Percentiles rank a stretch among this genome's conserved stretches.
Evolutionary conservation across 768 basidiomycete genomes (phyloP).

Genomic region (Dentipellis fragilis): DNA sequence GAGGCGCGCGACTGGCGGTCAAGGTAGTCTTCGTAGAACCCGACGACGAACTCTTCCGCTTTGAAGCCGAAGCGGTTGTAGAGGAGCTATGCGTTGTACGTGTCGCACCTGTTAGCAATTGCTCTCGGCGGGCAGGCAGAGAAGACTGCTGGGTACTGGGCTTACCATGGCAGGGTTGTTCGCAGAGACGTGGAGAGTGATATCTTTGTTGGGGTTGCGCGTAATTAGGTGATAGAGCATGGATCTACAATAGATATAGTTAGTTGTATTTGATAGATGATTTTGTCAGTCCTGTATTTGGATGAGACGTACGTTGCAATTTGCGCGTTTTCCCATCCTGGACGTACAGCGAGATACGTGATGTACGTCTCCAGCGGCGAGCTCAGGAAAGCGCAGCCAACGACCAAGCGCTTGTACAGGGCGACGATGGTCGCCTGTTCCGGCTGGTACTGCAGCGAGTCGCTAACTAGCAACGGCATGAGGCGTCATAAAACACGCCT

Average conservation of each 20-base stretch:
- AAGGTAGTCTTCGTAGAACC: constrained; percentile 77
- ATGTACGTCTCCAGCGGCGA: constrained; percentile 78
- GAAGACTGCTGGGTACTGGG: neutral
- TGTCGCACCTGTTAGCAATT: neutral
- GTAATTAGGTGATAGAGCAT: constrained; percentile 73
- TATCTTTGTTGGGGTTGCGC: constrained; percentile 65
- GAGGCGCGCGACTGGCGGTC: constrained; percentile 58
- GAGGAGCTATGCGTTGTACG: too few species aligned
- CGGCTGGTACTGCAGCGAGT: constrained; percentile 57
- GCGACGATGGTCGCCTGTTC: constrained; percentile 73
- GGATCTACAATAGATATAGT: constrained; percentile 29
- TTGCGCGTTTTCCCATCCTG: constrained; percentile 73
- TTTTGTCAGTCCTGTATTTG: neutral
- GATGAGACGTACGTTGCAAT: constrained; percentile 53
- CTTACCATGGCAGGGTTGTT: constrained; percentile 73
- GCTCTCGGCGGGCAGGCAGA: constrained; percentile 5
- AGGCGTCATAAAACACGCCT: neutral
- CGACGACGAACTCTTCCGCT: constrained; percentile 73
- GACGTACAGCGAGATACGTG: constrained; percentile 68
- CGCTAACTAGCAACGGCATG: constrained; percentile 39
- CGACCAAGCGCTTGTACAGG: constrained; percentile 56
- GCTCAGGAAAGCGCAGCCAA: constrained; percentile 68
- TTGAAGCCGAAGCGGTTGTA: constrained; percentile 88
- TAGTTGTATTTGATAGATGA: neutral
- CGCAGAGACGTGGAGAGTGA: constrained; percentile 74